These are phyloP conservation scores for Hondaea fermentalgiana DNA, from an alignment of 108 stramenopile genomes.

Conservation along the genomic window DNA sequence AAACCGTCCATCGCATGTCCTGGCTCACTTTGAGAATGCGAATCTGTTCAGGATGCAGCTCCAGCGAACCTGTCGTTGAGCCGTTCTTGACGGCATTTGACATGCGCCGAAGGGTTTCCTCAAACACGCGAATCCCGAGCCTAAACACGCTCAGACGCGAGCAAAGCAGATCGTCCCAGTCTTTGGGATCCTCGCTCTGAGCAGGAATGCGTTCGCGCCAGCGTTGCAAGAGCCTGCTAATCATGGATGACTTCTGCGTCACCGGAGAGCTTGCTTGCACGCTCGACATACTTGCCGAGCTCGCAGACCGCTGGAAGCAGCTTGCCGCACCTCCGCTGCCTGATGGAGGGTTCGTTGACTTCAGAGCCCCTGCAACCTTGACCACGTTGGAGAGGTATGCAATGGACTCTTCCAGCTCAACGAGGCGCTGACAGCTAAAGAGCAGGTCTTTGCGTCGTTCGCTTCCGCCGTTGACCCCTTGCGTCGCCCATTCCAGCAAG, in stretches of 20 bases:
- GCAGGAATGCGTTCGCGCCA: background rate
- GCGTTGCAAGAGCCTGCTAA: background rate
- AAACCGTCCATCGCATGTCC: background rate
- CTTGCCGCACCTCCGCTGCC: background rate
- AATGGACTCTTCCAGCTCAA: background rate
- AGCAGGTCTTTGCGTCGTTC: background rate
- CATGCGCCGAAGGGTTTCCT: background rate
- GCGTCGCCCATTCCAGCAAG: background rate
- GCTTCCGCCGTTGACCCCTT: background rate
- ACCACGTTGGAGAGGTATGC: background rate
- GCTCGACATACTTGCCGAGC: background rate
- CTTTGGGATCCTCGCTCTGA: background rate
- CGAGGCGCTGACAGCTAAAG: background rate
- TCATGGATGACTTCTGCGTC: background rate
- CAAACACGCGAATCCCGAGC: background rate
- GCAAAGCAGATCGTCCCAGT: background rate
- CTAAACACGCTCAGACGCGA: background rate
- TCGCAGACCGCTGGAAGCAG: background rate
- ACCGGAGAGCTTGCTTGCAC: background rate
- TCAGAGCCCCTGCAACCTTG: background rate
- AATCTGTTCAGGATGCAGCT: background rate
- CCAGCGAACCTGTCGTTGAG: background rate
- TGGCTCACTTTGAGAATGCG: background rate
- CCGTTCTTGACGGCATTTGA: background rate
- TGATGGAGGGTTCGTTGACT: background rate